Percentiles rank a stretch among this genome's conserved stretches.
phyloP scores from a whole-genome alignment of 495 filamentous ascomycete species.

The Cairneyella variabilis region DNA sequence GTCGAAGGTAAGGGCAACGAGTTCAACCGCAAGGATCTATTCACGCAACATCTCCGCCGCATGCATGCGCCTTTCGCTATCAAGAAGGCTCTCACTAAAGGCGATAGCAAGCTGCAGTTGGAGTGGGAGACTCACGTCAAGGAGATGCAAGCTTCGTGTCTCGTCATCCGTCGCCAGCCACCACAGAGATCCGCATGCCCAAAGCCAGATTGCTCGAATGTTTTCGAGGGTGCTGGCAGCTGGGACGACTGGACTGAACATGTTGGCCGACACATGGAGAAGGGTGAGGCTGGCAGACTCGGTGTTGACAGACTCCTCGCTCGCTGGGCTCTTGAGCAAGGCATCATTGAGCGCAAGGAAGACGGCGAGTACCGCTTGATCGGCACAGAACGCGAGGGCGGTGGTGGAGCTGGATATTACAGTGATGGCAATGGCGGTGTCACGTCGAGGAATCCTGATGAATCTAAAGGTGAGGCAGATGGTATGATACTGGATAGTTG shows the following conservation, averaged over 20 bases:
- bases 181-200: conserved; percentile 67
- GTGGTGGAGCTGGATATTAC: conserved; percentile 22
- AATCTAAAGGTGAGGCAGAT: conserved; percentile 15
- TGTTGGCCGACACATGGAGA: conserved; percentile 84
- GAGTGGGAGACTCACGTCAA: conserved; percentile 56
- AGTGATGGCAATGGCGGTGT: conserved; percentile 24
- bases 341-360: conserved; percentile 51
- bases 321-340: conserved; percentile 52
- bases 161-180: conserved; percentile 58
- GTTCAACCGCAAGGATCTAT: conserved; percentile 70
- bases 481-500: conserved; percentile 19
- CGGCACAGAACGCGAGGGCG: conserved; percentile 25
- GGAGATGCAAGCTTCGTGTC: conserved; percentile 64
- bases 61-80: conserved; percentile 55
- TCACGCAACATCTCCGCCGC: conserved; percentile 72
- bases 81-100: conserved; percentile 44
- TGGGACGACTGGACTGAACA: conserved; percentile 94
- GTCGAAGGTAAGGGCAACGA: conserved; percentile 55
- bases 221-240: conserved; percentile 65
- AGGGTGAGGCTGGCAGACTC: conserved; percentile 46
- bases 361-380: conserved; percentile 48
- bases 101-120: conserved; percentile 46
- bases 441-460: conserved; percentile 11
- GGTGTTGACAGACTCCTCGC: conserved; percentile 48
- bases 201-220: conserved; percentile 59